Base-by-base conservation (phyloP, 2,329 filamentous ascomycete species). In the Neopestalotiopsis rosae region DNA sequence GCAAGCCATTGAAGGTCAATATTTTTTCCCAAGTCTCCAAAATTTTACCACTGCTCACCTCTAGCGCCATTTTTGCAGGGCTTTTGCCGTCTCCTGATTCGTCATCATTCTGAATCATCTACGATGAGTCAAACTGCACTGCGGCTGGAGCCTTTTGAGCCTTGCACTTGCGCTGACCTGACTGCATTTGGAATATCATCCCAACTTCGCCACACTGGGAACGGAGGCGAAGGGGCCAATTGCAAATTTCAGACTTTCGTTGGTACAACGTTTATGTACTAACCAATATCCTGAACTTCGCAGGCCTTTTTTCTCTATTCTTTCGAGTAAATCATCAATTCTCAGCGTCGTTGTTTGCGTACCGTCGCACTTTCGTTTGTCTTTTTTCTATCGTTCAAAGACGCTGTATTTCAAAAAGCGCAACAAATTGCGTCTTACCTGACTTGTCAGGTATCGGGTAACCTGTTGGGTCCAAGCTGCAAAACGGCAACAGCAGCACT, bases 401-500 rank as follows among this genome's bases (percentile, higher is more conserved):
- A 73, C 81, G 81, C 81, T 83, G 78, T 83, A 83, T 84, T 84
- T 83, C 77, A 80, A 80, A 83, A 82, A 84, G 82, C 82, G 81
- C 82, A 82, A 28, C 34, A 17, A 32, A 17, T 28, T 28, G 24
- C 24, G 3, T 28, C 24, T 24, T 20, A 13, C 45, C 13, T 32
- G 17, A 17, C n/a, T 42, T 32, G 24, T 34, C 14, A 10, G 14
- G 24, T 34, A 5, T 14, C 30, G 40, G 14, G 28, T 40, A 14
- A 62, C 59, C n/a, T n/a, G 30, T 13, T 34, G 9, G 24, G 4
- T 40, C 2, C 10, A 20, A 30, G n/a, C n/a, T 61, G 34, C 34
- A 64, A 30, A 38, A 32, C 59, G n/a, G 30, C 59, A 58, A 66
- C 7, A 17, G 17, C 64, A 45, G 38, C 32, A 30, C 24, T 13